Conservation (phyloP, 495 filamentous ascomycete species). For the Pyronema domesticum region DNA sequence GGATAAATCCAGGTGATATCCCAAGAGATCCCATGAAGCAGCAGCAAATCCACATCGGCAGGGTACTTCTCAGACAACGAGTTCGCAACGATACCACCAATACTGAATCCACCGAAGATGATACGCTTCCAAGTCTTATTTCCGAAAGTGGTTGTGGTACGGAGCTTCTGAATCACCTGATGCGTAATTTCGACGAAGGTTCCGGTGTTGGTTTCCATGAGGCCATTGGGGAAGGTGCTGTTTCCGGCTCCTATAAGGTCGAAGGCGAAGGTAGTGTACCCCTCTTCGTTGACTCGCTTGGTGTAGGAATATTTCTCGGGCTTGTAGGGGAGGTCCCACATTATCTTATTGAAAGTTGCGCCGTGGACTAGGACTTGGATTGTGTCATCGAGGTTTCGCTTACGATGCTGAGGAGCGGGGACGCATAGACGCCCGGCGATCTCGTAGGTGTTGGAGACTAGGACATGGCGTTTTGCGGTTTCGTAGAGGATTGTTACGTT, state of each 20-base stretch:
- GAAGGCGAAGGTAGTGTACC: no score
- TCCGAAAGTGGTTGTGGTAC: conserved; percentile 2
- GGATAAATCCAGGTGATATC: conserved; percentile 6
- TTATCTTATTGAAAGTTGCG: no score
- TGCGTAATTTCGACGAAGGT: conserved; percentile 15
- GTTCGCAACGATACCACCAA: conserved; percentile 7
- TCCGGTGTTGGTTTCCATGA: conserved; percentile 10
- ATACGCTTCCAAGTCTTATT: conserved; percentile 6
- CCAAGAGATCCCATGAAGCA: conserved; percentile 10
- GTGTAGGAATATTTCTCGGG: no score
- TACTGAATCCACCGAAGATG: conserved; percentile 5
- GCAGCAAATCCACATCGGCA: conserved; percentile 4
- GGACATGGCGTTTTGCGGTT: no score
- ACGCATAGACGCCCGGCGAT: no score
- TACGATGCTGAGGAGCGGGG: no score
- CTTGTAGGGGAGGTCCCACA: no score
- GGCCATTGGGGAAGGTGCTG: conserved; percentile 14
- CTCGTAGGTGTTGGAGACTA: neutral
- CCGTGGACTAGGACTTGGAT: no score
- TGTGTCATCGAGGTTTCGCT: no score
- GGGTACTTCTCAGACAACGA: conserved; percentile 8
- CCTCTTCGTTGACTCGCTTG: no score
- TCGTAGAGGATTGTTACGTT: no score
- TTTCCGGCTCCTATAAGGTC: conserved; percentile 11
- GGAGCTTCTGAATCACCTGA: conserved; percentile 11